Conservation (phyloP, 208 protist species). For the Histomonas meleagridis region DNA sequence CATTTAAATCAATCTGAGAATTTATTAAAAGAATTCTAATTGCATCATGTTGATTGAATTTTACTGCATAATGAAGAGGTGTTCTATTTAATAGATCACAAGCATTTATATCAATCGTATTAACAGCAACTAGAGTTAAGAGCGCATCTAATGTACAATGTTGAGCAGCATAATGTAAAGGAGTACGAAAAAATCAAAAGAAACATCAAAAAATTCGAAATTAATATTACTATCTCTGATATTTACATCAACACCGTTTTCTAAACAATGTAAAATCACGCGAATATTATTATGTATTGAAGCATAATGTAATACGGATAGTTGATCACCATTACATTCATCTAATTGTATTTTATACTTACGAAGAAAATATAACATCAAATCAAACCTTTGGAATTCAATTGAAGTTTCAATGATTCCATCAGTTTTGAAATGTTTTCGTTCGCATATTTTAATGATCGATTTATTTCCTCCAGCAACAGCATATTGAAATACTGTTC, state of each 20-base stretch:
- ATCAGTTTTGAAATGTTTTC: neutral
- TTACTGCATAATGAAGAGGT: neutral
- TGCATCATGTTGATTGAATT: neutral
- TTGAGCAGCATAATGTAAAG: neutral
- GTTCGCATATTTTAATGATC: neutral
- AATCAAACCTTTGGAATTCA: neutral
- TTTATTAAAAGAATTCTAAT: neutral
- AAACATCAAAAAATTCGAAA: too few species aligned
- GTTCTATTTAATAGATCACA: neutral
- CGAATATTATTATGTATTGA: neutral
- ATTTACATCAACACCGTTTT: neutral
- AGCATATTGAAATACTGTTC: neutral
- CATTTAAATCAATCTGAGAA: too few species aligned
- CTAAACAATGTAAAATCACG: neutral
- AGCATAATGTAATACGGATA: neutral
- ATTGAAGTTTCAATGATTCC: too few species aligned
- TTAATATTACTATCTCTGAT: neutral
- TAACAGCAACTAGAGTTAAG: neutral
- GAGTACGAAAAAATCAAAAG: too few species aligned
- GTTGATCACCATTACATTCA: neutral
- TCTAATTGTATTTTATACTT: neutral
- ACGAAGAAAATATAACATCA: neutral
- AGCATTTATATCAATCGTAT: neutral
- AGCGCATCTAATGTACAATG: neutral
- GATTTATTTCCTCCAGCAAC: constrained; percentile 2